Base-by-base conservation (phyloP, 257 asterid genomes). In the Perilla frutescens region DNA sequence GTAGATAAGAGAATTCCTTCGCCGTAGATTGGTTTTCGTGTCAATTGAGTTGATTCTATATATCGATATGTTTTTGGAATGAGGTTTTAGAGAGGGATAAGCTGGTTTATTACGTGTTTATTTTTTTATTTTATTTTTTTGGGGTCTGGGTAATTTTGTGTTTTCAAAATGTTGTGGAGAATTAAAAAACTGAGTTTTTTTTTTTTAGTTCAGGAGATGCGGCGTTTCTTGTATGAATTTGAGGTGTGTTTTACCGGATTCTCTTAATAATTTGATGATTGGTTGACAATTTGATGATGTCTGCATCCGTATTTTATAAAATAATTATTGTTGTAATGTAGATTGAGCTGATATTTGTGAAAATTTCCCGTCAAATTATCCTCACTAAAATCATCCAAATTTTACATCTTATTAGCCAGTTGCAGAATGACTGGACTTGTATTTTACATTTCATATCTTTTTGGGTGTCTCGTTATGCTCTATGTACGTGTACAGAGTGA, bases 401-500 rank as follows among this genome's bases (percentile, higher is more conserved):
- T 34, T 49, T 39, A 41, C 66, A 13, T 12, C 76, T 61, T 36
- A 20, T 9, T 7, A 44, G 55, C 62, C 41, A 40, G 68, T 36
- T 63, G 68, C 29, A 9, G 51, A 58, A 49, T 78, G 44, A 26
- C 12, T 8, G 40, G 15, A 14, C 59, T 43, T 39, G 59, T 50
- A 37, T 56, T 49, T 29, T 41, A 29, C 48, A 39, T 32, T 48
- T 34, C 40, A 59, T 26, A 32, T 62, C 20, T 56, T 36, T 56
- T 11, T 3, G 45, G 48, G 15, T 41, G 48, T 61, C 59, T 73
- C 3, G 39, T 26, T 67, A 55, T 74, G 75, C 50, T 68, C 76
- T 41, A 47, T 62, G 50, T 55, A 8, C 60, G 5, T 66, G 56
- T 61, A 3, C 49, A 32, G 66, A 87, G 92, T 6, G 12, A 90